Conservation (phyloP, 257 asterid species). For the Ilex aquifolium region DNA sequence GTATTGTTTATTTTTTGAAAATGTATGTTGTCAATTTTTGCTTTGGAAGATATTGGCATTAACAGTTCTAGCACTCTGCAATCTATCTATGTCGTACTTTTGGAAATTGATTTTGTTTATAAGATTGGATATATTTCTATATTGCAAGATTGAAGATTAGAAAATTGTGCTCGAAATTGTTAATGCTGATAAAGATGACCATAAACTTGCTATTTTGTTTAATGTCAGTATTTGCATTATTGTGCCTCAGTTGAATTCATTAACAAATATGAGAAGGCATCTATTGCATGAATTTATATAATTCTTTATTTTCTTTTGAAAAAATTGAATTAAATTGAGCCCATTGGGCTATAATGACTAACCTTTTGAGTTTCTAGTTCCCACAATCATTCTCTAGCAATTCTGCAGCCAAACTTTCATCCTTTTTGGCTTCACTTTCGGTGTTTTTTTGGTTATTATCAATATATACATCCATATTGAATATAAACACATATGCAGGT, state of each 20-base stretch:
- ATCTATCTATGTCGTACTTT: neutral
- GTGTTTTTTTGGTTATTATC: constrained; percentile 2
- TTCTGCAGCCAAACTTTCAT: neutral
- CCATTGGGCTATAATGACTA: neutral
- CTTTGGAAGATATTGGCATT: neutral
- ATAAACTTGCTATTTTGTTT: neutral
- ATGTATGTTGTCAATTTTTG: neutral
- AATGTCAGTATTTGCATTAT: neutral
- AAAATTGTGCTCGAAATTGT: neutral
- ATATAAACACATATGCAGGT: constrained; percentile 33
- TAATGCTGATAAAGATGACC: neutral
- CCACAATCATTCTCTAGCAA: neutral
- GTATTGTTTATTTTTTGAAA: no score
- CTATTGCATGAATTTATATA: neutral
- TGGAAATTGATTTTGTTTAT: neutral
- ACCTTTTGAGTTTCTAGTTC: neutral
- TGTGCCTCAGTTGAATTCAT: neutral
- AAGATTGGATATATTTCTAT: neutral
- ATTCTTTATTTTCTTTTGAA: neutral
- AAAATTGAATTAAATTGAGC: neutral
- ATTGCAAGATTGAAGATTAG: neutral
- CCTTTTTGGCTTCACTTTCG: neutral
- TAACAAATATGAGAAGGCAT: neutral
- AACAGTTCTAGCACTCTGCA: neutral
- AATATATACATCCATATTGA: no score